Base-by-base conservation (phyloP, 73 alveolate species). In the Paramecium tetraurelia region DNA sequence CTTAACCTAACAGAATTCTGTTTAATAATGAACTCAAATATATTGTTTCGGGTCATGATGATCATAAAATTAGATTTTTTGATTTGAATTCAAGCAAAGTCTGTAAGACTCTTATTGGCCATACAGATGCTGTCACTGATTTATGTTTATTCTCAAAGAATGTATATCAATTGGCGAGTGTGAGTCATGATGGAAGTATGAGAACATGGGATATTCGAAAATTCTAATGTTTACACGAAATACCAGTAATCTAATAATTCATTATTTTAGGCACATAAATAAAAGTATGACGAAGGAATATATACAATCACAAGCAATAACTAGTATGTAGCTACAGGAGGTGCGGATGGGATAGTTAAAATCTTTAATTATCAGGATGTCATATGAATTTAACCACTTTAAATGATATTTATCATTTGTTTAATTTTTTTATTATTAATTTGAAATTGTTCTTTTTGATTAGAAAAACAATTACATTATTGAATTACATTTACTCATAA, bases 161-260 rank as follows among this genome's bases (percentile, higher is more conserved):
- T 70, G 86, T 89, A 18, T 93, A 89, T 57, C 68, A 86, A 21
- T 22, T 93, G 58, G 85, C 94, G 16, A 83, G 92, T n/a, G 96
- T 86, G 5, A 92, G 95, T 31, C 96, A 93, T 93, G 96, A 93
- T 68, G 95, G 96, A 7, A 90, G 95, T 20, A 84, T 93, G 93
- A 92, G 96, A 85, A 90, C 94, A 36, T 93, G 96, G 96, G 96
- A 93, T 70, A 72, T 93, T 75, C 87, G 96, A 43, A 93, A 93
- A 68, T 90, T 92, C 92, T 75, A 93, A 85, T 85, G 94, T 53
- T 58, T 93, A 22, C 94, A 92, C 92, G 96, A 89, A 33, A 89
- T 89, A 18, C 94, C 89, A 11, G 94, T 89, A 89, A 44, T n/a
- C 5, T 72, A 4, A 21, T 36, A 35, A 31, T 33, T 7, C 11